Percentiles rank a stretch among this genome's conserved stretches.
These are phyloP conservation scores for Quercus ilex DNA, from an alignment of 306 rosid genomes.

Conservation along the genomic window DNA sequence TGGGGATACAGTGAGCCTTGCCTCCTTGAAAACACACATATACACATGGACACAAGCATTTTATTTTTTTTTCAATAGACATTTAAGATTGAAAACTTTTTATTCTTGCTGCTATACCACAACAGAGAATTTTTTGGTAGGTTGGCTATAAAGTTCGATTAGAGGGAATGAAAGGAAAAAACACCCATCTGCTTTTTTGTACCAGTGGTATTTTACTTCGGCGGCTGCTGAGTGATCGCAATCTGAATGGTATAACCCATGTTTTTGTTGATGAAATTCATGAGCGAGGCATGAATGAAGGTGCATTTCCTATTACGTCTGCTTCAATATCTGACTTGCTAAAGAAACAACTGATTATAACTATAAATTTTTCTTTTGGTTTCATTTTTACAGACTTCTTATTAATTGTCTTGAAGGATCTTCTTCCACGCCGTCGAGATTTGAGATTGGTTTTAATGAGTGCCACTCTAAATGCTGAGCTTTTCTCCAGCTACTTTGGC, in stretches of 20 bases:
- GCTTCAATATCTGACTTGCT: slow-evolving; percentile 4
- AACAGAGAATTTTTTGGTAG: slow-evolving; percentile 71
- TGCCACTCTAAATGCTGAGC: slow-evolving; percentile 65
- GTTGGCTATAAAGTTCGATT: slow-evolving; percentile 62
- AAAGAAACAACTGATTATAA: background rate
- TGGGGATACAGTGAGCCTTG: slow-evolving; percentile 52
- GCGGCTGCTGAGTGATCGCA: slow-evolving; percentile 53
- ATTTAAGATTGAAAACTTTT: slow-evolving; percentile 41
- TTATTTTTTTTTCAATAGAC: slow-evolving; percentile 20
- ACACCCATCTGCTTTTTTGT: slow-evolving; percentile 58
- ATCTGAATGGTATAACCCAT: slow-evolving; percentile 52
- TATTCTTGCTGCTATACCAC: slow-evolving; percentile 65
- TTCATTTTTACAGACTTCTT: slow-evolving; percentile 40
- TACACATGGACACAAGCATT: slow-evolving; percentile 13
- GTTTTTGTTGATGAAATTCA: slow-evolving; percentile 67
- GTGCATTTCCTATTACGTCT: slow-evolving; percentile 17
- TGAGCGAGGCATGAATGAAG: slow-evolving; percentile 69
- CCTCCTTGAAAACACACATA: slow-evolving; percentile 16
- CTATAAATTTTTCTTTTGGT: background rate
- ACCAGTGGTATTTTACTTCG: slow-evolving; percentile 64
- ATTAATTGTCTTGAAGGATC: slow-evolving; percentile 53
- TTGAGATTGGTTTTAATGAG: slow-evolving; percentile 53
- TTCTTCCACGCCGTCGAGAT: slow-evolving; percentile 55
- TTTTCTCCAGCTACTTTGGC: slow-evolving; percentile 50
- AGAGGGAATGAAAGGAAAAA: slow-evolving; percentile 61